These are phyloP conservation scores for Kwoniella newhampshirensis DNA, from an alignment of 768 basidiomycete genomes.

Conservation along the genomic window DNA sequence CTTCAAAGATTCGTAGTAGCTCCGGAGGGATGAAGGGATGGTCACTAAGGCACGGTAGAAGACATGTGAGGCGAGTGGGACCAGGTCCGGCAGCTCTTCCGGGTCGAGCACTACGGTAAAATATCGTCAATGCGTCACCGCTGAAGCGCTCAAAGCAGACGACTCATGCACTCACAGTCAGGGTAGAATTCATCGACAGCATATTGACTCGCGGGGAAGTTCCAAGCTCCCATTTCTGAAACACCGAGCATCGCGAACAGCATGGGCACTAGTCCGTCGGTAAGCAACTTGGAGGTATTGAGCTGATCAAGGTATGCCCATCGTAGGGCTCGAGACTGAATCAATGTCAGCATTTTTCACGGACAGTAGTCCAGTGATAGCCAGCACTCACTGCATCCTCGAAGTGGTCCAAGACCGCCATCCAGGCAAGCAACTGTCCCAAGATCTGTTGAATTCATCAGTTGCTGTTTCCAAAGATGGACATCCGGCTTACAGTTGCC, in stretches of 20 bases:
- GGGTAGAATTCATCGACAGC: slow-evolving; percentile 78
- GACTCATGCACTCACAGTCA: slow-evolving; percentile 54
- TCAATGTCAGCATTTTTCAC: slow-evolving; percentile 11
- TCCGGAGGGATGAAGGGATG: slow-evolving; percentile 78
- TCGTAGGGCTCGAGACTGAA: slow-evolving; percentile 81
- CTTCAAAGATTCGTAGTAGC: slow-evolving; percentile 82
- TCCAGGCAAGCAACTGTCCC: slow-evolving; percentile 71
- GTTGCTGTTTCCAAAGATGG: neutral
- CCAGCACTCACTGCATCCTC: slow-evolving; percentile 66
- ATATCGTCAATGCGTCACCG: slow-evolving; percentile 5
- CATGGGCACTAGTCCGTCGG: slow-evolving; percentile 66
- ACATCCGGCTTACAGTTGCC: slow-evolving; percentile 9
- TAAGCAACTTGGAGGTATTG: slow-evolving; percentile 67
- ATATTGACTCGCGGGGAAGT: slow-evolving; percentile 83
- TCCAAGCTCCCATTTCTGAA: slow-evolving; percentile 62
- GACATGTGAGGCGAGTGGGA: slow-evolving; percentile 74
- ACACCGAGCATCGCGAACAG: slow-evolving; percentile 68
- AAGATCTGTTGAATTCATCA: slow-evolving; percentile 18
- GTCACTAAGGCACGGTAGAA: slow-evolving; percentile 82
- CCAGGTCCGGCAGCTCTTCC: slow-evolving; percentile 39
- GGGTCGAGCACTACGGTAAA: slow-evolving; percentile 40
- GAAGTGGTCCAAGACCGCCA: slow-evolving; percentile 83
- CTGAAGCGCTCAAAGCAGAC: too few species aligned
- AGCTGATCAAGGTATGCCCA: slow-evolving; percentile 83
- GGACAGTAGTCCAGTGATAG: neutral